phyloP scores from a whole-genome alignment of 768 basidiomycete species.

The Boletus pseudo-olivaceus region DNA sequence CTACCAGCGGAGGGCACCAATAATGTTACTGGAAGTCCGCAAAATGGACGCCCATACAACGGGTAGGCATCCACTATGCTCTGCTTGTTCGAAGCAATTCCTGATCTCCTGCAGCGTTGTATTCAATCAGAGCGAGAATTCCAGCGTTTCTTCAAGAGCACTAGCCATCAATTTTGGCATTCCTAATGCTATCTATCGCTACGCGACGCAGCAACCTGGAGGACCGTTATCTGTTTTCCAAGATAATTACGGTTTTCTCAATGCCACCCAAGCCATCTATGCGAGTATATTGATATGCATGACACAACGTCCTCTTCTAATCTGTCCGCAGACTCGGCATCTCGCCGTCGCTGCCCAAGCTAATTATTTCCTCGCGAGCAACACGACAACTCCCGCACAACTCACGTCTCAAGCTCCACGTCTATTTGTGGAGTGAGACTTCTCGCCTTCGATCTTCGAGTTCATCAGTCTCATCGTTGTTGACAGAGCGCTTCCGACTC shows the following conservation, averaged over 20 bases:
- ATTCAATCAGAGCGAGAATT: constrained; percentile 35
- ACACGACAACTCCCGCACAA: constrained; percentile 37
- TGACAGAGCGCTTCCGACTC: constrained; percentile 49
- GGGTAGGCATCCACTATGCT: constrained; percentile 39
- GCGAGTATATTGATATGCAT: constrained; percentile 10
- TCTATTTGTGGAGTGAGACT: constrained; percentile 55
- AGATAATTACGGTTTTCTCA: constrained; percentile 47
- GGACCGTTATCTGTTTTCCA: constrained; percentile 48
- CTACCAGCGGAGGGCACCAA: constrained; percentile 37
- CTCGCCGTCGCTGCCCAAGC: constrained; percentile 54
- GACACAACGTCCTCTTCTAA: background rate
- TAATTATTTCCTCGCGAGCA: constrained; percentile 52
- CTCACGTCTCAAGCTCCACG: constrained; percentile 44
- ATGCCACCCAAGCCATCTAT: constrained; percentile 43
- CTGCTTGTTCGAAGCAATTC: background rate
- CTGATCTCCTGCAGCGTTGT: constrained; percentile 35
- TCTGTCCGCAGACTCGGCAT: constrained; percentile 46
- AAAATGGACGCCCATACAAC: constrained; percentile 52
- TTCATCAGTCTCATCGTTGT: background rate
- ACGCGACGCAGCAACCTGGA: constrained; percentile 40
- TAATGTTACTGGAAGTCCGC: constrained; percentile 48
- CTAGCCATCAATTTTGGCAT: constrained; percentile 48
- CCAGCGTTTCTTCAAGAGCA: constrained; percentile 52
- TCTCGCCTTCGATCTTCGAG: background rate
- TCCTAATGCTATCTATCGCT: constrained; percentile 56